Conservation (phyloP, 2,329 filamentous ascomycete genomes). For the Colletotrichum trifolii region DNA sequence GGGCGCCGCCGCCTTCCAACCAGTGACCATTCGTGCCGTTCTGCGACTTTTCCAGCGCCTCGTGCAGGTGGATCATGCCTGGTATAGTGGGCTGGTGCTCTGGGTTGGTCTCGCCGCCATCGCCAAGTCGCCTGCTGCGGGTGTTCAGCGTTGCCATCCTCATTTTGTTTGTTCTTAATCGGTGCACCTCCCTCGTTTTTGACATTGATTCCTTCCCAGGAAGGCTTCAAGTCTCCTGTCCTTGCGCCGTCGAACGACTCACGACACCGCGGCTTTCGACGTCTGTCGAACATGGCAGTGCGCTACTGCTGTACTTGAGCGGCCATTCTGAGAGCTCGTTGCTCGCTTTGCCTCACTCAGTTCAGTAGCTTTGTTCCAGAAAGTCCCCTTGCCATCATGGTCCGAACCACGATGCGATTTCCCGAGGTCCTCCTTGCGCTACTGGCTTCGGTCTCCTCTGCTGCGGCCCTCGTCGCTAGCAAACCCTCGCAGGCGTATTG, state of each 20-base stretch:
- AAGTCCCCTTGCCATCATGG: slow-evolving; percentile 17
- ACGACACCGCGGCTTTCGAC: slow-evolving; percentile 13
- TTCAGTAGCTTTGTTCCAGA: not conserved
- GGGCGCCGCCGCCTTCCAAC: slow-evolving; percentile 14
- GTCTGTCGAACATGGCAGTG: slow-evolving; percentile 35
- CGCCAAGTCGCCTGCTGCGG: slow-evolving; percentile 19
- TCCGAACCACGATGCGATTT: slow-evolving; percentile 4
- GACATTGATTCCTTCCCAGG: slow-evolving; percentile 8
- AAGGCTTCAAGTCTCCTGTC: not conserved
- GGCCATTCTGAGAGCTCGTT: slow-evolving; percentile 29
- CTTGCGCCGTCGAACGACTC: not conserved
- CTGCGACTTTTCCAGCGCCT: slow-evolving; percentile 33
- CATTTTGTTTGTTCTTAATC: slow-evolving; percentile 1
- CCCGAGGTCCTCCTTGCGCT: slow-evolving; percentile 14
- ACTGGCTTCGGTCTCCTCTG: slow-evolving; percentile 18
- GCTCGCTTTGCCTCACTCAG: slow-evolving; percentile 12
- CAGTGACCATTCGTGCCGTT: slow-evolving; percentile 24
- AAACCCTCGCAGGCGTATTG: slow-evolving; percentile 27
- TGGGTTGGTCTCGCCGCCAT: slow-evolving; percentile 27
- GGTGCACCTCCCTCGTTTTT: slow-evolving; percentile 3
- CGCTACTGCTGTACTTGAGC: slow-evolving; percentile 28
- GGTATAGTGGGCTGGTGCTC: slow-evolving; percentile 19
- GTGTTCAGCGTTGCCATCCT: slow-evolving; percentile 15
- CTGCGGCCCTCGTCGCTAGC: slow-evolving; percentile 12
- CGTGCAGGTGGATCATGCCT: slow-evolving; percentile 35